Conservation (phyloP, 345 rosid species). For the Diplotaxis tenuifolia region DNA sequence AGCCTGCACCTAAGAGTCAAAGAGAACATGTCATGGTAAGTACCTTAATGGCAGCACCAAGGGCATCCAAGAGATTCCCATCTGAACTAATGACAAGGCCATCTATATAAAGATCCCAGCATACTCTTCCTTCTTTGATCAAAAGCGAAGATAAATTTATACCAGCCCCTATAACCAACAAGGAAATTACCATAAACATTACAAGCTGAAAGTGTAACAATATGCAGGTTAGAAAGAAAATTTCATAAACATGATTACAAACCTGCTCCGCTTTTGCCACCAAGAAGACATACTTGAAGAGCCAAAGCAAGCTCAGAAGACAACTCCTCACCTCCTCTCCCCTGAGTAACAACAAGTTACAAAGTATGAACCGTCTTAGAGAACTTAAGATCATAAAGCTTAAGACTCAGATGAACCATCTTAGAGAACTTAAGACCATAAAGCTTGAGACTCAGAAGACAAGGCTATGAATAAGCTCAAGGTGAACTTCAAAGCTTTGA, state of each 20-base stretch:
- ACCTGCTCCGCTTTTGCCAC: constrained; percentile 95
- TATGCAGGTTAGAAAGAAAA: not conserved
- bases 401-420: constrained; percentile 2
- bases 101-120: constrained; percentile 92
- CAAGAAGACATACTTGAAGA: constrained; percentile 76
- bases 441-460: constrained; percentile 4
- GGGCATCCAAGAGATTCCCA: constrained; percentile 80
- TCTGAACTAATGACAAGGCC: constrained; percentile 84
- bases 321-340: constrained; percentile 91
- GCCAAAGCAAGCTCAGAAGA: constrained; percentile 76
- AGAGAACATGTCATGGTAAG: not conserved
- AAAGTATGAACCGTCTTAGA: not conserved
- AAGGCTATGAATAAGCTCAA: no score
- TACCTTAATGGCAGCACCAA: constrained; percentile 85
- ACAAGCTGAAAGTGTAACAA: constrained; percentile 8
- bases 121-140: constrained; percentile 77
- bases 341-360: constrained; percentile 45
- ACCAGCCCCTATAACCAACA: constrained; percentile 64
- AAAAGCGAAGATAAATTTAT: constrained; percentile 72
- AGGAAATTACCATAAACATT: constrained; percentile 5
- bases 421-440: no score
- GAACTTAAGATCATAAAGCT: not conserved
- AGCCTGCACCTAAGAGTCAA: not conserved
- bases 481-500: no score
- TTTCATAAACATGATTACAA: constrained; percentile 12